Conservation (phyloP, 139 green algal genomes). For the Chlorella sp. region DNA sequence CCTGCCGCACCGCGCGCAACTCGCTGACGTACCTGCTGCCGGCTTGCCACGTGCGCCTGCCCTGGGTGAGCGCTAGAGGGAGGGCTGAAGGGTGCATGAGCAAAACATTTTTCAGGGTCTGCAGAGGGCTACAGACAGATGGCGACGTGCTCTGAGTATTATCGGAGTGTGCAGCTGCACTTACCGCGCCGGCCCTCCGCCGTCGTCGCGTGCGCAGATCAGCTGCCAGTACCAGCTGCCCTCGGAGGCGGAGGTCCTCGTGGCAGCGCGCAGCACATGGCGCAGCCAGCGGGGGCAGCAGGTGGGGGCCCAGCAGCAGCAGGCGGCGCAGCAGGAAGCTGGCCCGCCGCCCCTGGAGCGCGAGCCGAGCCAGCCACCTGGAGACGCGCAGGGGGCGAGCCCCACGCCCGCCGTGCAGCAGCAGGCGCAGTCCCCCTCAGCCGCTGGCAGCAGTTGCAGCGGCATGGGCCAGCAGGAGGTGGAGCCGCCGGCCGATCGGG, state of each 20-base stretch:
- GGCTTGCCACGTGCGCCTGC: slow-evolving; percentile 52
- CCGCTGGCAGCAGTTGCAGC: slow-evolving; percentile 5
- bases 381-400: too few species aligned
- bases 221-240: slow-evolving; percentile 35
- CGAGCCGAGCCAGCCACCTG: too few species aligned
- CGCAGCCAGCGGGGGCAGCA: slow-evolving; percentile 4
- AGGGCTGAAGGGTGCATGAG: too few species aligned
- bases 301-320: slow-evolving; percentile 7
- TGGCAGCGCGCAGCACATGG: slow-evolving; percentile 8
- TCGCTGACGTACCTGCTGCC: slow-evolving; percentile 13
- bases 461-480: neutral
- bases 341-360: too few species aligned
- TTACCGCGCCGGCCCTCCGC: too few species aligned
- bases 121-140: too few species aligned
- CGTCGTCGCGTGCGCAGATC: too few species aligned
- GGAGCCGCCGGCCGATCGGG: too few species aligned
- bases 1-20: neutral
- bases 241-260: slow-evolving; percentile 22
- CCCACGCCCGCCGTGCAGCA: too few species aligned
- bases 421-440: too few species aligned
- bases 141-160: too few species aligned
- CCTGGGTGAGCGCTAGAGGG: slow-evolving; percentile 59
- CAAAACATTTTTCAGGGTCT: slow-evolving; percentile 44
- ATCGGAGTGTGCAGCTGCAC: too few species aligned
- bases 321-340: slow-evolving; percentile 1